Conservation (phyloP, 2,329 filamentous ascomycete genomes). For the Aspergillus pseudoglaucus region DNA sequence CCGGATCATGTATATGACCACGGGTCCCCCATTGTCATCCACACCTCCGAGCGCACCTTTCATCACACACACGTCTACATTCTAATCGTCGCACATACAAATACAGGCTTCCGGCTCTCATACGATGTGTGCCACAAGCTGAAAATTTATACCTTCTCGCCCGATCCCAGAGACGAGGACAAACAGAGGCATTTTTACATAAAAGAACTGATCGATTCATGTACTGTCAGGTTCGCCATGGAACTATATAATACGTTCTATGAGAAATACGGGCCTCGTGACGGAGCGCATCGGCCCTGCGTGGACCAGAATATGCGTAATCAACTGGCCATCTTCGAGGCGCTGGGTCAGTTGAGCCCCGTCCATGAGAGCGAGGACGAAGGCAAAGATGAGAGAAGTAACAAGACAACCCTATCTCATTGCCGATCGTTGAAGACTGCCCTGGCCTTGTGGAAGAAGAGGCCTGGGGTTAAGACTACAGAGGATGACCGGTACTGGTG, state of each 20-base stretch:
- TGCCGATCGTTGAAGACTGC: too few species aligned
- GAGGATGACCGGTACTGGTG: conserved; percentile 17
- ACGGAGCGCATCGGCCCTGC: conserved; percentile 28
- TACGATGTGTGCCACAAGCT: conserved; percentile 42
- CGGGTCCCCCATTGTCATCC: conserved; percentile 18
- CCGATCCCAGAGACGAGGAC: not conserved
- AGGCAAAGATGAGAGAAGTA: not conserved
- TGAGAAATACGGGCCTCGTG: conserved; percentile 12
- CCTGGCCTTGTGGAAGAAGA: too few species aligned
- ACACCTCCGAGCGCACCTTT: conserved; percentile 37
- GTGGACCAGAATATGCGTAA: conserved; percentile 53
- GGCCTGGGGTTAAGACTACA: too few species aligned
- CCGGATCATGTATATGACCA: not conserved
- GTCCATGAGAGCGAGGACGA: conserved; percentile 2
- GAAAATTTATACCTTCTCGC: too few species aligned
- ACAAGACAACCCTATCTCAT: not conserved
- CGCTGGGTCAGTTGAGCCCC: conserved; percentile 41
- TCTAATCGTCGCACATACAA: conserved; percentile 49
- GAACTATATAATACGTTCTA: conserved; percentile 40
- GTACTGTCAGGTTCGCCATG: conserved; percentile 38
- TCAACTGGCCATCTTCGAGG: conserved; percentile 55
- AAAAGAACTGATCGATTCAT: conserved; percentile 35
- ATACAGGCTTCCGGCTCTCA: conserved; percentile 44
- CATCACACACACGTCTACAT: conserved; percentile 46
- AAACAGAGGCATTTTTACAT: not conserved